A percentile compares a stretch with the other conserved stretches of the same genome.
phyloP scores from a whole-genome alignment of 2,329 filamentous ascomycete species.

The Curvularia verruculosa region DNA sequence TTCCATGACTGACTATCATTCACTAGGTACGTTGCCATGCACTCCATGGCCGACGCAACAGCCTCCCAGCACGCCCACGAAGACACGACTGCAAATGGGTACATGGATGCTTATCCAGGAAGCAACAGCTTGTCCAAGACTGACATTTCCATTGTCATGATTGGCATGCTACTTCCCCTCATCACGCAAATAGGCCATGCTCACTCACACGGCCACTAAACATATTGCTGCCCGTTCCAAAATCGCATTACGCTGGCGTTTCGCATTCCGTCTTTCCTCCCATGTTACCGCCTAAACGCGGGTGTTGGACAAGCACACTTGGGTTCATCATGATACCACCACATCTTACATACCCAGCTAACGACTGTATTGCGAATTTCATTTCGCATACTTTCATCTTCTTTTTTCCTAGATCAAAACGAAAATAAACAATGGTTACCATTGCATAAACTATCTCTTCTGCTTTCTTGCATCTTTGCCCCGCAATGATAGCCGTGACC shows the following conservation, averaged over 20 bases:
- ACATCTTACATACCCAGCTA: neutral
- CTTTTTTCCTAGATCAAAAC: neutral
- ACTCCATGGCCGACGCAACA: conserved; percentile 87
- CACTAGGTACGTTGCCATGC: conserved; percentile 91
- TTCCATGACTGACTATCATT: neutral
- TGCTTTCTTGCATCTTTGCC: neutral
- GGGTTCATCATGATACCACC: conserved; percentile 2
- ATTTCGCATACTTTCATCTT: neutral
- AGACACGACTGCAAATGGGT: conserved; percentile 52
- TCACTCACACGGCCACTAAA: conserved; percentile 57
- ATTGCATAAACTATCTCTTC: neutral
- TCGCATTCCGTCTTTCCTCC: neutral
- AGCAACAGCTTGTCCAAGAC: conserved; percentile 57
- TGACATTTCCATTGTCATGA: conserved; percentile 68
- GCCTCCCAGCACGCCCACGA: conserved; percentile 33
- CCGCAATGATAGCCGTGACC: neutral
- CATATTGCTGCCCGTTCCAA: neutral
- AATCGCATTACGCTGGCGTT: conserved; percentile 22
- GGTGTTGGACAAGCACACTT: neutral
- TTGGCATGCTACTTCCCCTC: conserved; percentile 78
- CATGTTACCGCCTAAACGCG: neutral
- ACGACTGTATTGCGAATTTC: neutral
- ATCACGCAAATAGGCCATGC: conserved; percentile 76
- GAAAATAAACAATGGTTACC: neutral
- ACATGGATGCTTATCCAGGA: conserved; percentile 59